Percentiles rank a stretch among this genome's conserved stretches.
Conservation (phyloP, 495 filamentous ascomycete genomes). For the Neurospora cerealis region DNA sequence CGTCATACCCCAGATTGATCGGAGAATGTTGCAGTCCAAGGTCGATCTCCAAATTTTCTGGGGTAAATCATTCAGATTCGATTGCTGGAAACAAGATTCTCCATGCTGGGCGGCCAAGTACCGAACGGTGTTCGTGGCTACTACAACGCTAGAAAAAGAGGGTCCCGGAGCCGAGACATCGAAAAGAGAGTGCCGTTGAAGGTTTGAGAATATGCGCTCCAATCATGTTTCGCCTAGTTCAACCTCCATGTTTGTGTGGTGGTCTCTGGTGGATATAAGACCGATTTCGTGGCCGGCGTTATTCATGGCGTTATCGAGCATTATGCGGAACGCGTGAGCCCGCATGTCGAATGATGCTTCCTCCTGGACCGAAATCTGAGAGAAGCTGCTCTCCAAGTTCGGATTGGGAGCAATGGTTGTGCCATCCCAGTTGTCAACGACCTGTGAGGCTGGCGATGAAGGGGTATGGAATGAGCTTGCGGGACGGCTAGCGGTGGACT, state of each 20-base stretch:
- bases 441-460: background rate
- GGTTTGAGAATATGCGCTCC: background rate
- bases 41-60: background rate
- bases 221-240: conserved; percentile 15
- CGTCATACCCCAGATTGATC: background rate
- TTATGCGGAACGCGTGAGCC: conserved; percentile 18
- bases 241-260: conserved; percentile 23
- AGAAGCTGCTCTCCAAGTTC: background rate
- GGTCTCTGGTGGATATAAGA: conserved; percentile 29
- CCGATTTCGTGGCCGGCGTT: conserved; percentile 11
- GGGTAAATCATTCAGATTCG: background rate
- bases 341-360: conserved; percentile 15
- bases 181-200: background rate
- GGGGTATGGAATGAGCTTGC: background rate
- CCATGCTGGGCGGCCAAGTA: background rate
- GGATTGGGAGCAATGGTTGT: background rate
- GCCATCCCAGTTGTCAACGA: background rate
- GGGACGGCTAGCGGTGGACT: conserved; percentile 10
- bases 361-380: conserved; percentile 14
- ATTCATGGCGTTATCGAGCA: conserved; percentile 17
- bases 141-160: background rate
- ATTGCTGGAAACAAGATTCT: conserved; percentile 10
- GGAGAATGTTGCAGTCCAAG: background rate
- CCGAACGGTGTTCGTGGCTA: background rate
- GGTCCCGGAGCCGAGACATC: background rate